Base-by-base conservation (phyloP, 331 rosid genomes). In the Spiraea crenata region DNA sequence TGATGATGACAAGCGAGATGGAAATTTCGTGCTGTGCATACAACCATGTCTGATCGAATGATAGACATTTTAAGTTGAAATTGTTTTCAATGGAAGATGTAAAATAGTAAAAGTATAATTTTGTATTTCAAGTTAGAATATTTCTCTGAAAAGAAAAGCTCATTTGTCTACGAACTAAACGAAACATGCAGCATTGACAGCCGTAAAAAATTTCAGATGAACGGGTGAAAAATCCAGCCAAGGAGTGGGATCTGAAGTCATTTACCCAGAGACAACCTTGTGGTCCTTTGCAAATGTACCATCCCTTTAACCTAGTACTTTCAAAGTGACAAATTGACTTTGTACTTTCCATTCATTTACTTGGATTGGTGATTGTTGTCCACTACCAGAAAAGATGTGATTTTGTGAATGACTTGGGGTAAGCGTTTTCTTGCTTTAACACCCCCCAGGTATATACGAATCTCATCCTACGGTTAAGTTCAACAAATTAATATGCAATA, bases 11-110 rank as follows among this genome's bases (percentile, higher is more conserved):
- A 34, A 70, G 56, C 2, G 8, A 16, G 56, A 56, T 57, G 55
- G 11, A 31, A 34, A 35, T 44, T 44, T 70, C 74, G 47, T 70
- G 64, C 20, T 58, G 48, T 57, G 45, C 65, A 57, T 70, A 69
- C 3, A 57, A 11, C 13, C 12, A 7, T 42, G 57, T 57, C 25
- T 3, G 37, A 16, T 57, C 65, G 15, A 60, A 38, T 2, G 39
- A 38, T 14, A 39, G 51, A 54, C 34, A 40, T 3, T 31, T 70
- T 17, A 56, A 69, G 20, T 6, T 4, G 1, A 42, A 0, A 34
- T 15, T 49, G 41, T 69, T 0, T 68, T 13, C 6, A 15, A 5
- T 39, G 19, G 19, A 15, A 5, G 9, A 9, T 51, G 8, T 68
- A 6, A 39, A 39, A n/a, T 38, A 17, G 72, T 51, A 51, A 31